These are phyloP conservation scores for Diplodia intermedia DNA, from an alignment of 2,329 filamentous ascomycete genomes.

Conservation along the genomic window DNA sequence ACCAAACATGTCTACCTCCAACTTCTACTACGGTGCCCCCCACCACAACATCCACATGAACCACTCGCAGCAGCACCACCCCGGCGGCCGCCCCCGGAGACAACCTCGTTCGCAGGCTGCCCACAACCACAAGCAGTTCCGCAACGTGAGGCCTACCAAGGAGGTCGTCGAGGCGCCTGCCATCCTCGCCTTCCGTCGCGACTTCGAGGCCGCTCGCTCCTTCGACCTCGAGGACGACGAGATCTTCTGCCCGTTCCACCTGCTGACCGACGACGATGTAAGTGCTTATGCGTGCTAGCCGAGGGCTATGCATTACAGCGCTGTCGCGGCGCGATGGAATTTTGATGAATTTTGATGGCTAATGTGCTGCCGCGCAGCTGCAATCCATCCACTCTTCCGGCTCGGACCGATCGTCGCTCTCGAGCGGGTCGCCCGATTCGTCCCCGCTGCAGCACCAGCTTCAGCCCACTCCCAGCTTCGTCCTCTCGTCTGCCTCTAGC, in stretches of 20 bases:
- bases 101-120: conserved; percentile 79
- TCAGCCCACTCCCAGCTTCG: conserved; percentile 72
- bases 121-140: conserved; percentile 89
- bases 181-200: conserved; percentile 78
- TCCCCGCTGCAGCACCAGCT: conserved; percentile 88
- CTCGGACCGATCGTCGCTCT: conserved; percentile 92
- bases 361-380: conserved; percentile 62
- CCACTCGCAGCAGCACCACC: conserved; percentile 74
- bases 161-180: conserved; percentile 81
- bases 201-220: conserved; percentile 89
- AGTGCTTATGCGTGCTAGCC: conserved; percentile 38
- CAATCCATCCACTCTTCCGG: conserved; percentile 88
- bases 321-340: not conserved
- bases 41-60: conserved; percentile 59
- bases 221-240: conserved; percentile 97
- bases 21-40: conserved; percentile 57
- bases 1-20: conserved; percentile 30
- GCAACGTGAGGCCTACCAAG: conserved; percentile 83
- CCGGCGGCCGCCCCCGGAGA: conserved; percentile 83
- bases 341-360: conserved; percentile 32
- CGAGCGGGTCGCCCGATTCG: conserved; percentile 89
- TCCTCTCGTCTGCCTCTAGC: conserved; percentile 69
- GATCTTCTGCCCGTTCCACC: conserved; percentile 86
- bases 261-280: conserved; percentile 94
- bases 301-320: not conserved